These are phyloP conservation scores for Cunninghamia lanceolata DNA, from an alignment of 75 land plant genomes.

Conservation along the genomic window DNA sequence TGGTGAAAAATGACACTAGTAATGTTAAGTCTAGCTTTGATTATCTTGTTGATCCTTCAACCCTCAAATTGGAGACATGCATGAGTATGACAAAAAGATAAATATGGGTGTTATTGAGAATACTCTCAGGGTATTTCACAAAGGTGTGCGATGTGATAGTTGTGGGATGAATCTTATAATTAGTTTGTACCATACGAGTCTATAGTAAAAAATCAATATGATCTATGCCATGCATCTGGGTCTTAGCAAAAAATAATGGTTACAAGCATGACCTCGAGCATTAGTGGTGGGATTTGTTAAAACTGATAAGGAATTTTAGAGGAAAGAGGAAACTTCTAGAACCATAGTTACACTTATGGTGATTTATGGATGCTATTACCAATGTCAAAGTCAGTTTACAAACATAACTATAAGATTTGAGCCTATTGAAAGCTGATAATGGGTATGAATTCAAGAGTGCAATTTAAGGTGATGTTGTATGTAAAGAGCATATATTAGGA, in stretches of 20 bases:
- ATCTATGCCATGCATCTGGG: conserved; percentile 66
- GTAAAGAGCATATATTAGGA: conserved; percentile 91
- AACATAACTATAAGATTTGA: conserved; percentile 85
- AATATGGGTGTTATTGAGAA: no score
- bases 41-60: no score
- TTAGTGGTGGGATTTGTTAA: conserved; percentile 91
- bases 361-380: conserved; percentile 88
- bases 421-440: conserved; percentile 76
- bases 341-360: conserved; percentile 91
- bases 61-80: no score
- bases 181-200: no score
- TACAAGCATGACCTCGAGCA: conserved; percentile 77
- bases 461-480: conserved; percentile 93
- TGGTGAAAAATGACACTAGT: no score
- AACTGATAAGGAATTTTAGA: conserved; percentile 85
- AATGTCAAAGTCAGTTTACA: conserved; percentile 95
- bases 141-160: no score
- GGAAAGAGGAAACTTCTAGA: conserved; percentile 79
- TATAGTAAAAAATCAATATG: no score
- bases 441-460: conserved; percentile 98
- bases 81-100: no score
- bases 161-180: no score
- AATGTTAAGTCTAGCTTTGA: no score
- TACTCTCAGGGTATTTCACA: no score
- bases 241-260: conserved; percentile 77